Evolutionary conservation across 345 rosid species (phyloP).

Genomic region (Euphorbia pulcherrima): DNA sequence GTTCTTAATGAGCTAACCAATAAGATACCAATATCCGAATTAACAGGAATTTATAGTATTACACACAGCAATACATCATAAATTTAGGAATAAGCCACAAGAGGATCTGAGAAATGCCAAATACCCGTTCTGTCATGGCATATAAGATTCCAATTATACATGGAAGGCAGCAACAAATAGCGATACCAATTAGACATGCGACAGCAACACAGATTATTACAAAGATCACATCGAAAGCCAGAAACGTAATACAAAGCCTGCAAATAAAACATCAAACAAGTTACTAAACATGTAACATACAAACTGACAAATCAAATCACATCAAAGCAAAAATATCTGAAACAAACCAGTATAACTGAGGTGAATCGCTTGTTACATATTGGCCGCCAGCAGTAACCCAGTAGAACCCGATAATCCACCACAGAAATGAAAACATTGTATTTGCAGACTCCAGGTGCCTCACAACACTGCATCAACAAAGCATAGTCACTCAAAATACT

Average conservation of each 20-base stretch:
- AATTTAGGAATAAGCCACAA: background rate
- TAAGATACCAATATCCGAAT: background rate
- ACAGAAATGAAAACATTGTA: conserved; percentile 70
- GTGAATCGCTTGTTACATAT: conserved; percentile 44
- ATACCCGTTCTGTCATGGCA: conserved; percentile 77
- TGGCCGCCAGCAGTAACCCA: conserved; percentile 63
- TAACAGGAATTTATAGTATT: background rate
- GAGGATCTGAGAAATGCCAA: background rate
- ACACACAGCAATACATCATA: background rate
- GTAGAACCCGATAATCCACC: conserved; percentile 91
- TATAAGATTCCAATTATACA: conserved; percentile 85
- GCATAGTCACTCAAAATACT: conserved; percentile 4
- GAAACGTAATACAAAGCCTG: conserved; percentile 86
- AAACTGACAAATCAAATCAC: background rate
- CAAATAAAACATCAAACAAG: conserved; percentile 25
- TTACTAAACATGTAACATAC: background rate
- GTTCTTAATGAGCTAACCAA: conserved; percentile 10
- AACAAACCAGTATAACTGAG: conserved; percentile 74
- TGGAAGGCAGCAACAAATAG: conserved; percentile 92
- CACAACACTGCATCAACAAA: conserved; percentile 32
- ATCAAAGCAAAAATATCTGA: background rate
- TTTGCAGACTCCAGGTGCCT: conserved; percentile 69
- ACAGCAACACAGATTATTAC: conserved; percentile 64
- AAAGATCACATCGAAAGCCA: conserved; percentile 77
- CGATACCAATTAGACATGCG: conserved; percentile 76